Base-by-base conservation (phyloP, 805 yeast genomes). In the Torulaspora franciscae region DNA sequence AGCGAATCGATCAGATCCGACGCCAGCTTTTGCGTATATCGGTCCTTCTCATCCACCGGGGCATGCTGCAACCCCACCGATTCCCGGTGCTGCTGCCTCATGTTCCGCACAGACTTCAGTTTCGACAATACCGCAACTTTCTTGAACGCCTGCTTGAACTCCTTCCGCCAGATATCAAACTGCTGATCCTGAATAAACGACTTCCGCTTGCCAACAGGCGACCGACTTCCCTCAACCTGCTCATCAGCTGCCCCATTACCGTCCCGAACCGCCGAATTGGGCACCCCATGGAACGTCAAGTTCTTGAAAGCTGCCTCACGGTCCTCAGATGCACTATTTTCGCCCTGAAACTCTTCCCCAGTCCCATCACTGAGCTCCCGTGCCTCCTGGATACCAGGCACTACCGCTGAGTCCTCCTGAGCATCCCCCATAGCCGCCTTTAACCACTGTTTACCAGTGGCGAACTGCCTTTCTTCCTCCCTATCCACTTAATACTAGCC, bases 1-100 rank as follows among this genome's bases (percentile, higher is more conserved):
- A 86, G 67, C 23, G 85, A 74, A 26, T 73, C 70, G 9, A 81
- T 64, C 36, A 80, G 52, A 53, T 71, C 72, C 2, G 73, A 68
- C 0, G 72, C 73, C 45, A 64, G 41, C 29, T 47, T 48, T 40
- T 58, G 61, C 2, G 63, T 57, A 39, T 49, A 55, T 33, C 41
- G 25, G 38, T 51, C 55, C 29, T 46, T 49, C 22, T 48, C 55
- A 13, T 45, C 51, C 14, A 35, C 40, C 37, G 30, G 36, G 15
- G 29, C 37, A 24, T 13, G 43, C 7, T 33, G 27, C 28, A 26
- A 22, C 28, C 25, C 42, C 32, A 29, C 35, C 17, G 40, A 36
- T 24, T 40, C 42, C 19, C 42, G 35, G 17, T 26, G 42, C 8
- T 29, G 17, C 22, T 24, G 35, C 39, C 37, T 19, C 27, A 36